phyloP scores from a whole-genome alignment of 192 early-diverging fungal genomes.

The Dispira parvispora region DNA sequence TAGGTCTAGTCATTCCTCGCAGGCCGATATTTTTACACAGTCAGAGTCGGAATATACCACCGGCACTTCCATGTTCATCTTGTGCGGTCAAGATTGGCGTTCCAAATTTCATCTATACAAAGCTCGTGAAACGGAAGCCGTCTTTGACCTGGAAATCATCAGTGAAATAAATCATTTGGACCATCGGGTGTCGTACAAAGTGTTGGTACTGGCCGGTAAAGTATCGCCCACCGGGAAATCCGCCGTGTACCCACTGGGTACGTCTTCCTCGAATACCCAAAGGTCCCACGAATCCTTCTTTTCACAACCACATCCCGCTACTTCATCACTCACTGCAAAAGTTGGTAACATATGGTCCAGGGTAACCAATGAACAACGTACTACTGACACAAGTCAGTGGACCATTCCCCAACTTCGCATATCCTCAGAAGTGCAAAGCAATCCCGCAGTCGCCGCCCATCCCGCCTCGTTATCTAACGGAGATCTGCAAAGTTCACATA shows the following conservation, averaged over 20 bases:
- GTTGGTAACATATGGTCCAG: neutral
- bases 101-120: neutral
- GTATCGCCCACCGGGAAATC: neutral
- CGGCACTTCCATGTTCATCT: constrained; percentile 4
- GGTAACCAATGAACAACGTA: neutral
- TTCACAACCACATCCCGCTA: neutral
- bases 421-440: too few relatives aligned
- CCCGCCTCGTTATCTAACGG: too few relatives aligned
- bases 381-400: neutral
- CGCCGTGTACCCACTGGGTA: neutral
- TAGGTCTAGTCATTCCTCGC: neutral
- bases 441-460: too few relatives aligned
- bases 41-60: neutral
- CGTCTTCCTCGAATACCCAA: neutral
- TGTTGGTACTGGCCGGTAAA: neutral
- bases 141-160: constrained; percentile 2
- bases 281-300: neutral
- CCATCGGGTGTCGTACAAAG: neutral
- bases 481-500: too few relatives aligned
- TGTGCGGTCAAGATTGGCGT: constrained; percentile 5
- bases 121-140: neutral
- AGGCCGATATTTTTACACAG: too few relatives aligned
- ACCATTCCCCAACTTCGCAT: neutral
- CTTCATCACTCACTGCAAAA: neutral
- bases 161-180: constrained; percentile 7